Percentiles rank a stretch among this genome's conserved stretches.
These are phyloP conservation scores for Ambrosiella beaveri DNA, from an alignment of 2,329 filamentous ascomycete species.

Conservation along the genomic window DNA sequence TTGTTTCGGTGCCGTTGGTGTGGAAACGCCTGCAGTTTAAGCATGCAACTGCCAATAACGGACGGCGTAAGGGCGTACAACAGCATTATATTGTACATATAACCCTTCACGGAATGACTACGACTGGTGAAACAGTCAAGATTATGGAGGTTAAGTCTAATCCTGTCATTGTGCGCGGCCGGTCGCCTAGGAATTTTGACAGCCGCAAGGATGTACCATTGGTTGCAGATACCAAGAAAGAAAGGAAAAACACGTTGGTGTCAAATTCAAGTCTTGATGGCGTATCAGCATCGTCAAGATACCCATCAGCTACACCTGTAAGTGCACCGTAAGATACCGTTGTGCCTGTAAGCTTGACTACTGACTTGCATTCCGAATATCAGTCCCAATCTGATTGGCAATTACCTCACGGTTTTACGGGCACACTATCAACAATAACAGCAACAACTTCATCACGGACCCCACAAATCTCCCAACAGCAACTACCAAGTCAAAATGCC, in stretches of 20 bases:
- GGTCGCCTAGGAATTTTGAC: conserved; percentile 88
- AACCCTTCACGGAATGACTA: conserved; percentile 62
- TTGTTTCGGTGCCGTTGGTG: conserved; percentile 64
- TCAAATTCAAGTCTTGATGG: conserved; percentile 15
- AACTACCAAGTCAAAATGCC: conserved; percentile 1
- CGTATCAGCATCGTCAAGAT: neutral
- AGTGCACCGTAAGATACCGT: neutral
- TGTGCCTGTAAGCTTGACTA: neutral
- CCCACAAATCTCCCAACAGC: conserved; percentile 4
- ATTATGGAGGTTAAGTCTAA: conserved; percentile 79
- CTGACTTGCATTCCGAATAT: neutral
- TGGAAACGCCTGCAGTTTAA: conserved; percentile 95
- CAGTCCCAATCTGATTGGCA: neutral
- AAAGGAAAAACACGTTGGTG: conserved; percentile 24
- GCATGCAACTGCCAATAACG: conserved; percentile 92
- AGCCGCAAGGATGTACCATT: conserved; percentile 72
- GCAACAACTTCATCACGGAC: neutral
- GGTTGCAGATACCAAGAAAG: conserved; percentile 34
- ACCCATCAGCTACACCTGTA: neutral
- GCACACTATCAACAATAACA: neutral
- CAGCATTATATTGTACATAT: conserved; percentile 88
- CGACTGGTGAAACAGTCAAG: conserved; percentile 45
- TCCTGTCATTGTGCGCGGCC: conserved; percentile 84
- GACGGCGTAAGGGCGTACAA: conserved; percentile 79
- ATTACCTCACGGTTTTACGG: neutral